Conservation (phyloP, 2,329 filamentous ascomycete genomes). For the Aquanectria penicillioides region DNA sequence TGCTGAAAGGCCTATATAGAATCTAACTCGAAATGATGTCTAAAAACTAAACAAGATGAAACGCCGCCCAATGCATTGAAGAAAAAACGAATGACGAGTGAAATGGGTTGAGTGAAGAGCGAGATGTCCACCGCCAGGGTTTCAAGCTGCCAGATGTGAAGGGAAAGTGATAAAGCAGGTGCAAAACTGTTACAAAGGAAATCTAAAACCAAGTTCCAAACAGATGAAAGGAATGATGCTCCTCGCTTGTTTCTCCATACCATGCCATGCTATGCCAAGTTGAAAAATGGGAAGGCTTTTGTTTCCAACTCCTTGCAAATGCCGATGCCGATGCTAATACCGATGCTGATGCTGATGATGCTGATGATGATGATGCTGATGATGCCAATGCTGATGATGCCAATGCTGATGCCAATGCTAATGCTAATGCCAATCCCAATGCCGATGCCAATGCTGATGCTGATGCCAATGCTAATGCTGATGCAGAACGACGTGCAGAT, state of each 20-base stretch:
- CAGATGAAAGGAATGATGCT: too few relatives aligned
- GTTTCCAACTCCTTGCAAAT: slow-evolving; percentile 5
- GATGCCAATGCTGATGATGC: neutral
- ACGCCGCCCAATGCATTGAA: slow-evolving; percentile 26
- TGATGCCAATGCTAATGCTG: slow-evolving; percentile 15
- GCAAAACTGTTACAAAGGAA: neutral
- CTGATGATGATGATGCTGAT: slow-evolving; percentile 2
- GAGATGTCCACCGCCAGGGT: slow-evolving; percentile 29
- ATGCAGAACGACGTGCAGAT: neutral
- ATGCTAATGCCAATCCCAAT: neutral
- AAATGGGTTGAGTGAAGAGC: slow-evolving; percentile 15
- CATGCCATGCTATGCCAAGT: neutral
- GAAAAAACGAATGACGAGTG: slow-evolving; percentile 17
- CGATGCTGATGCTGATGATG: slow-evolving; percentile 10
- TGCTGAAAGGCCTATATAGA: slow-evolving; percentile 6
- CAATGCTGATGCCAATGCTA: neutral
- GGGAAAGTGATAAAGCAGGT: slow-evolving; percentile 13
- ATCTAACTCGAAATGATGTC: slow-evolving; percentile 16
- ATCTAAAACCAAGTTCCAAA: neutral
- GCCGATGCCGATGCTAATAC: too few relatives aligned
- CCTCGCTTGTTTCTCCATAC: too few relatives aligned
- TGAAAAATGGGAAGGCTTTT: slow-evolving; percentile 4
- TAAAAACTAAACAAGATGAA: slow-evolving; percentile 27
- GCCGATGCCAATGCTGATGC: slow-evolving; percentile 5
- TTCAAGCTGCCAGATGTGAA: slow-evolving; percentile 22